Conservation (phyloP, 2,329 filamentous ascomycete genomes). For the Monilinia polystroma region DNA sequence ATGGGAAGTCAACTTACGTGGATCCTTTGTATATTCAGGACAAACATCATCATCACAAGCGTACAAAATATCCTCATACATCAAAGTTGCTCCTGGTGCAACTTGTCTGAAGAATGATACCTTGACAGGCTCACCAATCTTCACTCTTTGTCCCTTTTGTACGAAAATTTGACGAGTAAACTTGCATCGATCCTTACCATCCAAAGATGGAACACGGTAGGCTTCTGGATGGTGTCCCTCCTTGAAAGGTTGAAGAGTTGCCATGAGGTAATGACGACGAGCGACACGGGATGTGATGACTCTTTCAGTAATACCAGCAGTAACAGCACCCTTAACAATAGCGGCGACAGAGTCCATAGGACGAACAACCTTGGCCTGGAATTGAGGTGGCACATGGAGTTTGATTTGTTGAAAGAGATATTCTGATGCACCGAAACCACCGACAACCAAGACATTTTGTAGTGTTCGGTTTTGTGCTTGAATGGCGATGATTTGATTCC, state of each 20-base stretch:
- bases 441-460: conserved; percentile 95
- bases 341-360: conserved; percentile 99
- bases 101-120: conserved; percentile 98
- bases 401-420: conserved; percentile 99
- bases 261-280: conserved; percentile 98
- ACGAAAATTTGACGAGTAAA: conserved; percentile 98
- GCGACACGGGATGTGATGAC: conserved; percentile 97
- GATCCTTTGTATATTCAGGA: conserved; percentile 98
- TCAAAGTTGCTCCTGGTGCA: conserved; percentile 91
- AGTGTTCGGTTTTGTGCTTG: conserved; percentile 92
- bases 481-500: conserved; percentile 98
- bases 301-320: conserved; percentile 94
- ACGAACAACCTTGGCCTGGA: conserved; percentile 95
- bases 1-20: conserved; percentile 66
- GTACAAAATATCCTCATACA: conserved; percentile 99
- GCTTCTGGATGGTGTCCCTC: conserved; percentile 98
- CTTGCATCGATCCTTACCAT: conserved; percentile 97
- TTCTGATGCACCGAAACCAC: conserved; percentile 96
- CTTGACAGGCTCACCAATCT: conserved; percentile 98
- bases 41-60: conserved; percentile 98
- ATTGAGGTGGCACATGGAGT: conserved; percentile 95
- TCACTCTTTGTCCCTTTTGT: conserved; percentile 96
- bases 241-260: conserved; percentile 96
- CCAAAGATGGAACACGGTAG: conserved; percentile 92
- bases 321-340: conserved; percentile 97